Conservation (phyloP, 1,284 basidiomycete genomes). For the Sporisorium exsertum region DNA sequence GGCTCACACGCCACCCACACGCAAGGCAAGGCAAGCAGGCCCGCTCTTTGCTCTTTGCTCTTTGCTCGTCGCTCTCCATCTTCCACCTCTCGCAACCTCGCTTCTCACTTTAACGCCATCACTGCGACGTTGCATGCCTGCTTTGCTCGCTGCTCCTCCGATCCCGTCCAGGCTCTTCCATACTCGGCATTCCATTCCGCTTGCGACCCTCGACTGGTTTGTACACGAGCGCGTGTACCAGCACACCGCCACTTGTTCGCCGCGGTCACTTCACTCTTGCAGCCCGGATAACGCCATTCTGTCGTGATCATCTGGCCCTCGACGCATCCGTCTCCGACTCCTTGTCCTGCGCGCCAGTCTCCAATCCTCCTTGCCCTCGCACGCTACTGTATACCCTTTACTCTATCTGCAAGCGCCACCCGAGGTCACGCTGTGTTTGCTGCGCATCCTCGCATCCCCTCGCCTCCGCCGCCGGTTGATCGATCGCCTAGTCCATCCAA, state of each 20-base stretch:
- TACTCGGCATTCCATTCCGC: neutral
- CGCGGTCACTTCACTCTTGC: constrained; percentile 2
- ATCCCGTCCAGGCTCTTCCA: neutral
- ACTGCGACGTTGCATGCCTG: neutral
- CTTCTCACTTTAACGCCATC: constrained; percentile 2
- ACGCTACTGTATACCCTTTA: neutral
- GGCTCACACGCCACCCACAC: neutral
- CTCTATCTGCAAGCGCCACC: constrained; percentile 4
- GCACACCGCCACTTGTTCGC: no score
- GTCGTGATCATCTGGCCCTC: constrained; percentile 22
- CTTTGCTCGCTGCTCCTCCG: constrained; percentile 4
- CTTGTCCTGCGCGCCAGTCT: neutral
- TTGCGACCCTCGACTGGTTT: constrained; percentile 12
- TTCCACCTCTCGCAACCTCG: neutral
- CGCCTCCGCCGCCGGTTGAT: constrained; percentile 10
- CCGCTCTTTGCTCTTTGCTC: no score
- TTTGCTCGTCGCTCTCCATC: neutral
- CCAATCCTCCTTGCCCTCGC: neutral
- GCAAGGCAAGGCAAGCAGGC: neutral
- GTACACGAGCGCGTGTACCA: constrained; percentile 13
- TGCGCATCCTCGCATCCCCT: neutral
- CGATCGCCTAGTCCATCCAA: neutral
- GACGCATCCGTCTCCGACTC: constrained; percentile 19
- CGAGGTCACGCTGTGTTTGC: constrained; percentile 6
- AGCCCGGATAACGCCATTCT: constrained; percentile 44